Evolutionary conservation across 805 yeast species (phyloP), one percentile per base, ranked within the genome.

Genomic region (Starmerella lactis-condensi): DNA sequence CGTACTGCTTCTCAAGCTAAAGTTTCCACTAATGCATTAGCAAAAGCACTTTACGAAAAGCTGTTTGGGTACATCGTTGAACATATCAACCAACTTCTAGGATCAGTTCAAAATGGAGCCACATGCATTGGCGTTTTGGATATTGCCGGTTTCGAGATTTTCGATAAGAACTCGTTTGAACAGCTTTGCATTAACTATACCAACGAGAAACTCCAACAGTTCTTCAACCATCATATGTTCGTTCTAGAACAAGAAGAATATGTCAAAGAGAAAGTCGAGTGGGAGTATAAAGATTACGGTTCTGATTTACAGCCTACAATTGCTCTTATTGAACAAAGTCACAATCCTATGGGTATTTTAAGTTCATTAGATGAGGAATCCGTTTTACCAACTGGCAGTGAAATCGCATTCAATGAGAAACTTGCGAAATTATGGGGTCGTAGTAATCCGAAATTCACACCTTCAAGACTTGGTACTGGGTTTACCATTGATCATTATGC

Each of bases 181-280:
- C 98, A 89, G 56, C 65, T 89, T 39, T 89, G 98, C 61, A 89
- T 89, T 58, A 89, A 89, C 52, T 79, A 79, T 45, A 94, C 91
- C 37, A 85, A 85, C 55, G 98, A 89, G 55, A 85, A 83, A 56
- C 64, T 89, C 39, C 98, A 89, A 59, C 98, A 89, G 54, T 89
- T 85, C 52, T 89, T 89, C 53, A 89, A 89, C 54, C 95, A 89
- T 51, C 70, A 85, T 52, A 89, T 95, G 40, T 69, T 89, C 54
- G 92, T 89, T 46, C 77, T 93, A 2, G 98, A 89, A 56, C 98
- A 89, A 58, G 96, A 89, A 44, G 96, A 89, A 50, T 89, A 89
- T 48, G 81, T 79, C 29, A 73, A 75, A 43, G 98, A 89, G 53
- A 74, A 81, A 51, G 91, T 89, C 48, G 74, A 81, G 52, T 89